Conservation (phyloP, 2,329 filamentous ascomycete genomes). For the Cyphellophora europaea region DNA sequence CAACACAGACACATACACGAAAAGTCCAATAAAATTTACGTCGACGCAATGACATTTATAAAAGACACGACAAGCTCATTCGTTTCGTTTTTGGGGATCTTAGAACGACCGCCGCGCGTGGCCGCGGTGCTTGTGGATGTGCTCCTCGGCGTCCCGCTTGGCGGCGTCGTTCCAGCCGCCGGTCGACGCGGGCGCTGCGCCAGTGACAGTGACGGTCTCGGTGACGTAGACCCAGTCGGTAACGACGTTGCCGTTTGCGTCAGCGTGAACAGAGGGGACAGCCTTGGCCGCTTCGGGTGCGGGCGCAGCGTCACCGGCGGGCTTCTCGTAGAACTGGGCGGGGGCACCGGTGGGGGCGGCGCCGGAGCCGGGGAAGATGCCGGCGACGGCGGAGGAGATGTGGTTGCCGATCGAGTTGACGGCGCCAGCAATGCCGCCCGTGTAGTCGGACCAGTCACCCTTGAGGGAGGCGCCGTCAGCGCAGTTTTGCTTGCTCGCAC, state of each 20-base stretch:
- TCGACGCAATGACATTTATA: no score
- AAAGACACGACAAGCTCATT: constrained; percentile 1
- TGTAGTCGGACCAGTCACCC: background rate
- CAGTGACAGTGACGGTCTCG: constrained; percentile 5
- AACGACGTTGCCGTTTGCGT: background rate
- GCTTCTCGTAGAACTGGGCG: background rate
- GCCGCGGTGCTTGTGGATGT: background rate
- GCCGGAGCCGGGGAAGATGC: constrained; percentile 1
- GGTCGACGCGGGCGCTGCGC: background rate
- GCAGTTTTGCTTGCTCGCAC: constrained; percentile 3
- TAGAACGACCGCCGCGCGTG: background rate
- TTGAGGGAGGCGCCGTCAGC: constrained; percentile 3
- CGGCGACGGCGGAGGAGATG: background rate
- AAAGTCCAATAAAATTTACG: background rate
- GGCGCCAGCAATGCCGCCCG: background rate
- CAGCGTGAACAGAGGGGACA: background rate
- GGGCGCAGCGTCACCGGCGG: background rate
- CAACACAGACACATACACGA: background rate
- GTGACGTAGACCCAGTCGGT: constrained; percentile 9
- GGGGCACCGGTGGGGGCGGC: background rate
- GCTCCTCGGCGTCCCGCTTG: background rate
- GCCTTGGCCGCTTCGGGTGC: constrained; percentile 1
- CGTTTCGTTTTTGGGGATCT: background rate
- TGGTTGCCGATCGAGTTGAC: background rate
- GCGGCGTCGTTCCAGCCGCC: background rate